These are phyloP conservation scores for Mortierella sp. DNA, from an alignment of 371 early-diverging fungal genomes.

Conservation along the genomic window DNA sequence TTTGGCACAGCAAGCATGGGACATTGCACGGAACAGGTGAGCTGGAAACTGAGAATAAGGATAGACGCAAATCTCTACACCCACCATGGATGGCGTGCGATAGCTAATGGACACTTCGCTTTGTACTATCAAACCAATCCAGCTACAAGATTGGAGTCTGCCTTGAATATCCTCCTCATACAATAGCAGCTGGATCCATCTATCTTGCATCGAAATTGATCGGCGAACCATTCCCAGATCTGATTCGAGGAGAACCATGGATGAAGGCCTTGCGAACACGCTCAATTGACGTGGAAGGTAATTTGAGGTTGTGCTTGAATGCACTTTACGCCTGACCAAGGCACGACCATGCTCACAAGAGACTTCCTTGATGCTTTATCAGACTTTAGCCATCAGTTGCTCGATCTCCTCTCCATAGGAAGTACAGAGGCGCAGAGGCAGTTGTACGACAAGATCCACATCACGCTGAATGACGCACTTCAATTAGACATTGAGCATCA, in stretches of 20 bases:
- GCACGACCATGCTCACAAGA: not conserved
- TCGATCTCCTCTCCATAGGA: constrained; percentile 62
- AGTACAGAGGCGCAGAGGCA: constrained; percentile 54
- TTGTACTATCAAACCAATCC: too few relatives aligned
- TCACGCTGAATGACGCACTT: constrained; percentile 62
- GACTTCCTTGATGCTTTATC: not conserved
- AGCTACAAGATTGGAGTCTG: constrained; percentile 70
- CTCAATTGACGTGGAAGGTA: constrained; percentile 29
- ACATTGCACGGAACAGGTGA: constrained; percentile 64
- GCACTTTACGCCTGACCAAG: not conserved
- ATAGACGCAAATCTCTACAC: too few relatives aligned
- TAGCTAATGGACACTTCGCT: too few relatives aligned
- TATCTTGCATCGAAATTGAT: constrained; percentile 59
- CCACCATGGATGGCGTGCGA: too few relatives aligned
- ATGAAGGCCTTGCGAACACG: constrained; percentile 66
- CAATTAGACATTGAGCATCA: constrained; percentile 36
- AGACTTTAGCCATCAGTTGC: constrained; percentile 70
- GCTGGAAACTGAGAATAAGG: not conserved
- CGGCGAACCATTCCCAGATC: constrained; percentile 60
- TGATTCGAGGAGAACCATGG: constrained; percentile 59
- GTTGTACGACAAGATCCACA: constrained; percentile 63
- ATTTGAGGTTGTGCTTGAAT: not conserved
- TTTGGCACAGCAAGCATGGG: constrained; percentile 62
- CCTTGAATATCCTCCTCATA: constrained; percentile 71
- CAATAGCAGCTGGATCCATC: constrained; percentile 72